Percentiles rank a stretch among this genome's conserved stretches.
Evolutionary conservation across 2,329 filamentous ascomycete genomes (phyloP).

Genomic region (Lecanicillium sp.): DNA sequence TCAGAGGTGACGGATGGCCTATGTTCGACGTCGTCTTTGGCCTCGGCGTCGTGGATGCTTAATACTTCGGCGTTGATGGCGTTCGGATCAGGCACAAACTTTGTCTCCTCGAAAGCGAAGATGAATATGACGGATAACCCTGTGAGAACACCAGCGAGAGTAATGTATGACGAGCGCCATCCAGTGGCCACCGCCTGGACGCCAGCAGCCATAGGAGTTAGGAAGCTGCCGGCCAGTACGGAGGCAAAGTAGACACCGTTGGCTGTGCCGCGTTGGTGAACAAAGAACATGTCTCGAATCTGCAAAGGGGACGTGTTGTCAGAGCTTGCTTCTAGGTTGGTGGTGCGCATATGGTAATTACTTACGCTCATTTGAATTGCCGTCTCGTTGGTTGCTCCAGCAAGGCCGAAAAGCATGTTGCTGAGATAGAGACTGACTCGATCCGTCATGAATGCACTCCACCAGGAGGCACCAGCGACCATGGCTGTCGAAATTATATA

Average conservation of each 20-base stretch:
- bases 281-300: constrained; percentile 25
- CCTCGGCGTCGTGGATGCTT: no score
- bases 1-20: no score
- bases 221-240: constrained; percentile 21
- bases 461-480: constrained; percentile 16
- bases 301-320: neutral
- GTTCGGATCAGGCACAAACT: constrained; percentile 15
- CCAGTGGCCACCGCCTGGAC: constrained; percentile 14
- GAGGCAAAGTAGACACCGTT: constrained; percentile 23
- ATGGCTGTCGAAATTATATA: constrained; percentile 11
- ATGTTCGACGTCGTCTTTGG: no score
- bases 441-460: constrained; percentile 14
- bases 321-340: no score
- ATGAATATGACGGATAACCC: constrained; percentile 16
- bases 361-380: constrained; percentile 28
- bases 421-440: constrained; percentile 17
- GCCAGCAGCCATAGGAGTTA: constrained; percentile 23
- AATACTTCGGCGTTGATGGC: no score
- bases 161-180: constrained; percentile 18
- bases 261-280: constrained; percentile 21
- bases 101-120: constrained; percentile 20
- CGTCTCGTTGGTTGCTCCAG: constrained; percentile 30
- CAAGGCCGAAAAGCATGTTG: constrained; percentile 22
- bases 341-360: neutral
- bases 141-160: constrained; percentile 15